Evolutionary conservation across 78 protist species (phyloP), one percentile per base, ranked within the genome.

Genomic region (Chrysochromulina parva): DNA sequence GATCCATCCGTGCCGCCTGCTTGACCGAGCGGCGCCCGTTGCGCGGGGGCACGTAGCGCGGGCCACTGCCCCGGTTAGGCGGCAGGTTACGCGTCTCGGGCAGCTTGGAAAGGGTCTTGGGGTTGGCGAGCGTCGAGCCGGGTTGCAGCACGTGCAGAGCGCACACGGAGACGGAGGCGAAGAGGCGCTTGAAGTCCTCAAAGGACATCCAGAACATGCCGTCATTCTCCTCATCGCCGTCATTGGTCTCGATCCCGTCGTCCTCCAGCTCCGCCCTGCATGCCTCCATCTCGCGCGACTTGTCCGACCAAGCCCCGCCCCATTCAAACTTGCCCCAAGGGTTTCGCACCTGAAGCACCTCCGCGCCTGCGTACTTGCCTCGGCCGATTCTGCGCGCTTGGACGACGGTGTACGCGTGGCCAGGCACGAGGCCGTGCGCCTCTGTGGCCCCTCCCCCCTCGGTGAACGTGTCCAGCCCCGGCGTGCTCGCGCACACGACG

Each of bases 141-240:
- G 38, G 38, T 38, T 38, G 38, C 38, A 38, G 62, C 62, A 58
- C 62, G 62, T 58, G 62, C 62, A 13, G 62, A 7, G 62, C 73
- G 38, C 73, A 66, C 38, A 66, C 9, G 11, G 9, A 9, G 38
- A 66, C 9, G 38, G n/a, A 1, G 73, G 5, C 38, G 24, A 9
- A 66, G 24, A 4, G 7, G 73, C n/a, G 73, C 73, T 1, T 24
- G 13, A 19, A 66, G 73, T 66, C 73, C 11, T 13, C n/a, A 11
- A 9, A 66, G 38, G 13, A 13, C 85, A 89, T 89, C 85, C 85
- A 89, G 84, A 89, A 89, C 16, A 11, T 22, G 59, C 93, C 93
- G 55, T 80, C 93, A 62, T 91, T n/a, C 24, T 3, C 89, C 28
- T 16, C 26, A 5, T 22, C 24, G 16, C 7, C 16, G 69, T 20